These are phyloP conservation scores for Fusarium sp. DNA, from an alignment of 2,329 filamentous ascomycete genomes.

Conservation along the genomic window DNA sequence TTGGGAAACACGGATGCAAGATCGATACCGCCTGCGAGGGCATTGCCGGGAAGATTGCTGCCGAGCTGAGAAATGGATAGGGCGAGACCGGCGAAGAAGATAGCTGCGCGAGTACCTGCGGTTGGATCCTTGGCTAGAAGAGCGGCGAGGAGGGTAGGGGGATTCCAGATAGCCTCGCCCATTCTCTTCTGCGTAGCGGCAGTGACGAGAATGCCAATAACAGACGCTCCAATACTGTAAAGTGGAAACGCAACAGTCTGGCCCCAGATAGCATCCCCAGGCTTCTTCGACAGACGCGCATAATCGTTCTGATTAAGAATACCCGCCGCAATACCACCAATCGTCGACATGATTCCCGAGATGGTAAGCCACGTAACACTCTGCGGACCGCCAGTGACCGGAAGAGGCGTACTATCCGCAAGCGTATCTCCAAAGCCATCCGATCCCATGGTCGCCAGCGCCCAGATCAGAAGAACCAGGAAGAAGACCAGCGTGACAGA, in stretches of 20 bases:
- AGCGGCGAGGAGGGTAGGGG: constrained; percentile 48
- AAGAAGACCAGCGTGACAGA: constrained; percentile 54
- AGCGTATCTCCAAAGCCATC: constrained; percentile 52
- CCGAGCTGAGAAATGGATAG: constrained; percentile 51
- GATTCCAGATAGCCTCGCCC: constrained; percentile 52
- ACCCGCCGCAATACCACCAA: constrained; percentile 51
- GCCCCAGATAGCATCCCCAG: constrained; percentile 48
- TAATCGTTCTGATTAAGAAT: constrained; percentile 54
- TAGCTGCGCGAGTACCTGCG: constrained; percentile 48
- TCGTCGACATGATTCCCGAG: constrained; percentile 49
- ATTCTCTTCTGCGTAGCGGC: constrained; percentile 52
- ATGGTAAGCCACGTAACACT: constrained; percentile 51
- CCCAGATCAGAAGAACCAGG: constrained; percentile 55
- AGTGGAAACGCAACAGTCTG: constrained; percentile 50
- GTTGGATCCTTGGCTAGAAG: constrained; percentile 45
- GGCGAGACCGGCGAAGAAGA: constrained; percentile 52
- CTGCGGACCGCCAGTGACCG: constrained; percentile 42
- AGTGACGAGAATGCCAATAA: constrained; percentile 54
- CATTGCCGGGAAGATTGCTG: constrained; percentile 51
- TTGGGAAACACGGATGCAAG: constrained; percentile 51
- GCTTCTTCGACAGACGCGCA: constrained; percentile 47
- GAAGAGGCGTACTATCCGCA: constrained; percentile 33
- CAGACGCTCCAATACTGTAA: constrained; percentile 48
- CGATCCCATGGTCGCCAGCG: constrained; percentile 54
- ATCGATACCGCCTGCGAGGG: constrained; percentile 52